phyloP scores from a whole-genome alignment of 2,329 filamentous ascomycete species.

The Fusarium chuoi region DNA sequence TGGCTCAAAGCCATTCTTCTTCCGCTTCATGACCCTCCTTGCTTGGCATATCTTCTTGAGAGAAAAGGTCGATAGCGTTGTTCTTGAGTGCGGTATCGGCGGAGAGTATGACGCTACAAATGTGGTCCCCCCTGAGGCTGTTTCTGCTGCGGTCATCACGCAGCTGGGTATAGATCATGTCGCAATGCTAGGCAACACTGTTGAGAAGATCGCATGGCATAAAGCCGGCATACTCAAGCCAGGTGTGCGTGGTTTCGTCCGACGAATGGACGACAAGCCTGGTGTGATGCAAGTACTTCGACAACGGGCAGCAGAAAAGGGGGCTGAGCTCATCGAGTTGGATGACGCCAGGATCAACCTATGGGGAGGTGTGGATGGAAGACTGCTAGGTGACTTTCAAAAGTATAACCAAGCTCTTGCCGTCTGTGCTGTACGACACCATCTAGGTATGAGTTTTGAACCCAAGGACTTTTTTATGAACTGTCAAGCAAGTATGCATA shows the following conservation, averaged over 20 bases:
- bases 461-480: background rate
- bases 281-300: constrained; percentile 65
- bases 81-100: constrained; percentile 94
- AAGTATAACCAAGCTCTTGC: constrained; percentile 69
- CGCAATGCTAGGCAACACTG: constrained; percentile 79
- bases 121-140: constrained; percentile 70
- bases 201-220: constrained; percentile 88
- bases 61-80: constrained; percentile 79
- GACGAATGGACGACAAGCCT: constrained; percentile 43
- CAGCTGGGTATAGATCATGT: constrained; percentile 89
- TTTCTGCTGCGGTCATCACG: constrained; percentile 78
- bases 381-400: constrained; percentile 63
- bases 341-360: constrained; percentile 50
- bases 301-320: constrained; percentile 68
- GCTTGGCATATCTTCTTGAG: constrained; percentile 84
- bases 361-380: constrained; percentile 56
- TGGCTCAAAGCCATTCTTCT: constrained; percentile 85
- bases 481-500: background rate
- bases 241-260: constrained; percentile 56
- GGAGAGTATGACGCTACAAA: constrained; percentile 96
- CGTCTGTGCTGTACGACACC: constrained; percentile 64
- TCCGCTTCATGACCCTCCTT: constrained; percentile 89
- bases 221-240: constrained; percentile 88
- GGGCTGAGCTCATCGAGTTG: constrained; percentile 55
- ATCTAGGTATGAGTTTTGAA: constrained; percentile 55